Base-by-base conservation (phyloP, 176 grass and related monocot genomes). In the Dactylis glomerata region DNA sequence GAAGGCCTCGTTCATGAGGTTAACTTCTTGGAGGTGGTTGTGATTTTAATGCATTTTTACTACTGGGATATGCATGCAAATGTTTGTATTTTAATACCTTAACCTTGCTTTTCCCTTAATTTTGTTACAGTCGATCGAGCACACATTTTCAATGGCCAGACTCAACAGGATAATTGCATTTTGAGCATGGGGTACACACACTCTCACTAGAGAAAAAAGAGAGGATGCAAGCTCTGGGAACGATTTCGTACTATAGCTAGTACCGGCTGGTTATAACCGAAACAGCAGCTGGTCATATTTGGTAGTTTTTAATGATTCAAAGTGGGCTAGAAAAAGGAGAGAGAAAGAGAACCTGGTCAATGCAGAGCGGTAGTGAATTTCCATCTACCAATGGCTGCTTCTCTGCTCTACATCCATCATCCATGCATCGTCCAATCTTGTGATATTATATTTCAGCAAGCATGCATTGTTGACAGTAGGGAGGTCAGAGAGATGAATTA, bases 291-390 rank as follows among this genome's bases (percentile, higher is more conserved):
- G 67, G 20, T 49, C 59, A 85, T 81, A 68, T 81, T 61, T 24
- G 59, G 77, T 76, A 51, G 27, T 41, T 79, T 66, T 75, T 76
- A 32, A 81, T 81, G 50, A 61, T 76, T 89, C 59, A 42, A 33
- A 32, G 49, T 62, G 51, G 61, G 31, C 61, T 70, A 50, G 28
- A 59, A 85, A 75, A 69, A 34, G 30, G 49, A 80, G 57, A 65
- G 44, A 44, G 68, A 11, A 5, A 20, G 66, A 44, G 46, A 57
- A 32, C 28, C 28, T 76, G 17, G 46, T 68, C 68, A 85, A 69
- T 68, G 27, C 36, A 76, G 73, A 76, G n/a, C 8, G 44, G 50
- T 70, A 19, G 22, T 85, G 31, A 17, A n/a, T 81, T 73, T 84
- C 28, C 44, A 44, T 61, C n/a, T 76, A 58, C 57, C 69, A 23